These are phyloP conservation scores for Penium margaritaceum DNA, from an alignment of 139 green algal species.

Conservation along the genomic window DNA sequence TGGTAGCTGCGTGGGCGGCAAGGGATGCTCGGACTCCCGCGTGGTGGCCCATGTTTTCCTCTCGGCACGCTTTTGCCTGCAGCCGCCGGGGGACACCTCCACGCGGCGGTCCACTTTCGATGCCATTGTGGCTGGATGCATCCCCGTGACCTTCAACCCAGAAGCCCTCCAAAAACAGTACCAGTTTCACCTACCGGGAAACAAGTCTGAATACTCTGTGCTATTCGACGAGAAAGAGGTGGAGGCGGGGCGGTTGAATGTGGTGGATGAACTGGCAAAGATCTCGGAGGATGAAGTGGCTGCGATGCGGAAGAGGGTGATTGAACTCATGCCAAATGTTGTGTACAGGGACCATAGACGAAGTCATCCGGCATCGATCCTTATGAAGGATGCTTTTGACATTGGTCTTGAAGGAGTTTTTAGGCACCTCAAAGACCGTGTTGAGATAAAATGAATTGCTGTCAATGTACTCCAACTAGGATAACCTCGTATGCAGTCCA, in stretches of 20 bases:
- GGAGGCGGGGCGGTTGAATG: not conserved
- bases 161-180: not conserved
- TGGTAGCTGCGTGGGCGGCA: no score
- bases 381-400: no score
- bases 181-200: conserved; percentile 3
- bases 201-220: not conserved
- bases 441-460: no score
- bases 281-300: not conserved
- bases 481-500: no score
- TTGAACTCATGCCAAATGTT: not conserved
- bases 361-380: no score
- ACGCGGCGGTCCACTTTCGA: conserved; percentile 14
- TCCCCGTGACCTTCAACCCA: conserved; percentile 18
- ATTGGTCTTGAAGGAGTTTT: no score
- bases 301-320: not conserved
- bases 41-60: conserved; percentile 2
- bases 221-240: not conserved
- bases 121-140: conserved; percentile 16
- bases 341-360: no score
- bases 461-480: no score
- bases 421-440: no score
- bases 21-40: not conserved
- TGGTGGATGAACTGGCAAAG: not conserved
- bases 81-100: conserved; percentile 17
- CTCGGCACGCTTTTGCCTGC: conserved; percentile 6